Evolutionary conservation across 352 stramenopile species (phyloP), one percentile per base, ranked within the genome.

Genomic region (Pythium phragmitis): DNA sequence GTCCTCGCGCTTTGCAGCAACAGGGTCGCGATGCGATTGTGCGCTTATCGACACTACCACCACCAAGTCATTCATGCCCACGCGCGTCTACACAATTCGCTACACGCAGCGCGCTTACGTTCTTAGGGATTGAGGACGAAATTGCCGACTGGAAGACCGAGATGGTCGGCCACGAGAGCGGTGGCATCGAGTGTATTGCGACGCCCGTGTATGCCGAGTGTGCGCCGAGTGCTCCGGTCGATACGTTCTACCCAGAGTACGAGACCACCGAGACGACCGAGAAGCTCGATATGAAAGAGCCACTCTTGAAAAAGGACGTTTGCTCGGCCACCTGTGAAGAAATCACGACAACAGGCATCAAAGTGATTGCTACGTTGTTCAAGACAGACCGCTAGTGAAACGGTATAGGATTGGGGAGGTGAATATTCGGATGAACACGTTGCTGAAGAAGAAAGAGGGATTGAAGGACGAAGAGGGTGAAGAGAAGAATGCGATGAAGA

Each of bases 251-350:
- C 16, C 43, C 43, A 28, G 12, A 5, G 4, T 49, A 49, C 19
- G 43, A 49, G 43, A 49, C 46, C 5, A 30, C 34, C 6, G 46
- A 33, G 46, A 51, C 46, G 1, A 34, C 46, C 0, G n/a, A 51
- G 21, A 14, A 33, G 46, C 23, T 51, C 3, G 46, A 51, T 34
- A 7, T 51, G 46, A 21, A 6, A 6, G 13, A 12, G 46, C 6
- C 36, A 8, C 16, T 51, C 3, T 1, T 8, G 3, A 23, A 34
- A 16, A 51, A 51, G 46, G 9, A 51, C 21, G 46, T 51, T 12
- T 34, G 46, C 19, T 51, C 46, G 21, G 46, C 34, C 19, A 34
- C 46, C 7, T 51, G 46, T 51, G 46, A 51, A 49, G 17, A 49
- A 14, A 34, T 51, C 19, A 33, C 46, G 46, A 51, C 46, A 4